phyloP scores from a whole-genome alignment of 352 stramenopile genomes.

The Albugo laibachii region DNA sequence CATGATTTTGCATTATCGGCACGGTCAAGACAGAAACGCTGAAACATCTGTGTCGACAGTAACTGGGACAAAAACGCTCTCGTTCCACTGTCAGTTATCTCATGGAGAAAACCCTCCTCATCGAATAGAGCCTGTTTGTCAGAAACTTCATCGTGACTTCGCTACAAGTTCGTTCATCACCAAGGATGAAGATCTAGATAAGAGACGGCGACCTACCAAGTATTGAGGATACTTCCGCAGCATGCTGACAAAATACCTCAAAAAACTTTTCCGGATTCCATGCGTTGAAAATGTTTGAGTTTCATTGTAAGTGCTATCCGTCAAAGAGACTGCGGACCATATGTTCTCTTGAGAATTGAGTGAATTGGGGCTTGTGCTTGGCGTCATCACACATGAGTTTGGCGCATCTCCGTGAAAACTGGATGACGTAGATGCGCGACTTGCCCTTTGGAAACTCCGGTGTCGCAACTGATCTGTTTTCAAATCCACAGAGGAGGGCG shows the following conservation, averaged over 20 bases:
- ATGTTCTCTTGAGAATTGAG: background rate
- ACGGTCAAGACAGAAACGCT: conserved; percentile 66
- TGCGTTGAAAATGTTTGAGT: conserved; percentile 43
- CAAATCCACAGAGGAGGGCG: no score
- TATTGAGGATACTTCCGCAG: conserved; percentile 64
- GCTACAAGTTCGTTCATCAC: background rate
- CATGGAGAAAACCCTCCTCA: conserved; percentile 35
- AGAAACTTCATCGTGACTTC: conserved; percentile 2
- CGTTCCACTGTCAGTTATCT: conserved; percentile 37
- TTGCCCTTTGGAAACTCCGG: background rate
- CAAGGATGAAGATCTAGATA: background rate
- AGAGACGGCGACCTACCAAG: conserved; percentile 18
- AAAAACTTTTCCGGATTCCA: conserved; percentile 42
- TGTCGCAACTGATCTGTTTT: no score
- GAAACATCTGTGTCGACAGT: conserved; percentile 64
- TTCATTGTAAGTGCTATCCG: conserved; percentile 47
- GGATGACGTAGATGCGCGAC: background rate
- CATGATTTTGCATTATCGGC: conserved; percentile 35
- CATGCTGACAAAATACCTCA: conserved; percentile 66
- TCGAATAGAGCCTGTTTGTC: conserved; percentile 36
- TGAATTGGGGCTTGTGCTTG: background rate
- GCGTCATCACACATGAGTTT: no score
- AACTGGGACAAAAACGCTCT: conserved; percentile 38
- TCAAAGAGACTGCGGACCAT: conserved; percentile 8
- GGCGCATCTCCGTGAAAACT: no score